phyloP scores from a whole-genome alignment of 2,329 filamentous ascomycete genomes.

The Fusarium sp. region DNA sequence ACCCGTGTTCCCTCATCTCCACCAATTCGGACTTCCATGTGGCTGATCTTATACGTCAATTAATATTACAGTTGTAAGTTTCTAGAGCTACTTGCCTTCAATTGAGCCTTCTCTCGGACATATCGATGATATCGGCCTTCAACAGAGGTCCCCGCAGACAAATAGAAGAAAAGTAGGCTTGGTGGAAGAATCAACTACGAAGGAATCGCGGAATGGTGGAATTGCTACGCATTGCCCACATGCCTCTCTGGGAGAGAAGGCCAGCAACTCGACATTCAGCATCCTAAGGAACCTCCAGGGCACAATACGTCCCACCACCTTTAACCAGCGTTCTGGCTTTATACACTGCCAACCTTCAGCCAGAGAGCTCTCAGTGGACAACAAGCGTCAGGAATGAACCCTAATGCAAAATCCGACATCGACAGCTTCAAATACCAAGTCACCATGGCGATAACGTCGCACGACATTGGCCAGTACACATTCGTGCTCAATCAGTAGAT shows the following conservation, averaged over 20 bases:
- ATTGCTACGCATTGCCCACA: neutral
- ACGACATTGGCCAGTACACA: neutral
- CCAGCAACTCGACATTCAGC: neutral
- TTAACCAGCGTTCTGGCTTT: neutral
- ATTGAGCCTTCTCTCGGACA: neutral
- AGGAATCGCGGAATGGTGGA: neutral
- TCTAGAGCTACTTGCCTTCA: neutral
- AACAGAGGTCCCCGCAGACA: constrained; percentile 19
- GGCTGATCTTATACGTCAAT: neutral
- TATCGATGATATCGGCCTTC: constrained; percentile 1
- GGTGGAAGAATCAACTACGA: neutral
- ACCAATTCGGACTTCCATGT: neutral
- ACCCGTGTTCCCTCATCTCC: neutral
- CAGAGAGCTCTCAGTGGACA: neutral
- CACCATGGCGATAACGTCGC: neutral
- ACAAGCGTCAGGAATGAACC: neutral
- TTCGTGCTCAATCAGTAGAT: neutral
- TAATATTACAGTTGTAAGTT: neutral
- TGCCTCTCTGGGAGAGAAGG: neutral
- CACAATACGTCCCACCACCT: neutral
- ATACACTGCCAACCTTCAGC: neutral
- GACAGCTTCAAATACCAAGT: neutral
- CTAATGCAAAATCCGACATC: neutral
- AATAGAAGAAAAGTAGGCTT: neutral
- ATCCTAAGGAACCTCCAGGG: neutral